Base-by-base conservation (phyloP, 2,329 filamentous ascomycete genomes). In the Claviceps maximensis region DNA sequence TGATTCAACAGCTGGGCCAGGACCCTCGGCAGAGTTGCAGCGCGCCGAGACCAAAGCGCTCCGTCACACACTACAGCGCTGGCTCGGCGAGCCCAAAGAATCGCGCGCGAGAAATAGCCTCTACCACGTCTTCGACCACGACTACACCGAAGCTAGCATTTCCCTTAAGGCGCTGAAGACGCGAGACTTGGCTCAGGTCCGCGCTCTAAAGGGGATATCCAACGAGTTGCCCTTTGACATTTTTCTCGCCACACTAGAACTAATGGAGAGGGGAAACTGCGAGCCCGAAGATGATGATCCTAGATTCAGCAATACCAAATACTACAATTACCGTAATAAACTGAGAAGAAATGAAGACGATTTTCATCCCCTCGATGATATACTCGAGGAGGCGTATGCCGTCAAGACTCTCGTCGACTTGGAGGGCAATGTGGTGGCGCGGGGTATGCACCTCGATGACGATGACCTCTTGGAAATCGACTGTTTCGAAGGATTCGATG, bases 201-300 rank as follows among this genome's bases (percentile, higher is more conserved):
- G 65, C 9, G 52, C 50, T 19, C 58, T 71, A 5, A 54, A 57
- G 1, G 44, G 1, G 15, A 19, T 63, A 1, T 63, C 62, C 12
- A 50, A 53, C 0, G 60, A 62, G 2, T 52, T 66, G 0, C 57
- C 56, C 1, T 59, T 71, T 1, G 59, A 66, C 4, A 42, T 71
- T 1, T 67, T 70, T 23, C 58, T 71, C 15, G 62, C 60, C 3
- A 56, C 63, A 0, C 50, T 70, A 5, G 62, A 71, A 50, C 65
- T 60, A 53, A 49, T 54, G 51, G 61, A 66, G 44, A 47, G 17
- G 2, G 63, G 65, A 2, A 6, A 2, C n/a, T 47, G 54, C 7
- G 55, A 58, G 12, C 12, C 49, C 10, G 49, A 56, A 17, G 41
- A 54, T 15, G 49, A 36, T 31, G 42, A 38, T 12, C 19, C 25